A percentile compares a stretch with the other conserved stretches of the same genome.
phyloP scores from a whole-genome alignment of 2,329 filamentous ascomycete genomes.

The Emergomyces pasteurianus region DNA sequence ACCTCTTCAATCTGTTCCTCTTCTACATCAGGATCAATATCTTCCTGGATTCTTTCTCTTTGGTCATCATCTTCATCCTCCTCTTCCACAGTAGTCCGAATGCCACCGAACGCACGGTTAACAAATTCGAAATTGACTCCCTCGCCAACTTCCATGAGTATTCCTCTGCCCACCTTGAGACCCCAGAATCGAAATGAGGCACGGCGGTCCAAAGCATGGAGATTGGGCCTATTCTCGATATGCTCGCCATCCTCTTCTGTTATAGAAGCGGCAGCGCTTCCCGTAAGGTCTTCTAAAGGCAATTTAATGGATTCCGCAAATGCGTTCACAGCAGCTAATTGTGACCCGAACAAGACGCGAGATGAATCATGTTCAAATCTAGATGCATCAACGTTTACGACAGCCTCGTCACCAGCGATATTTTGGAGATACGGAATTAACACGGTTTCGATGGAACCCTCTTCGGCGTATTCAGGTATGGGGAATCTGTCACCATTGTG shows the following conservation, averaged over 20 bases:
- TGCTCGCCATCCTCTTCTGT: constrained; percentile 9
- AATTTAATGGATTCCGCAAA: constrained; percentile 44
- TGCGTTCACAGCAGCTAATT: constrained; percentile 44
- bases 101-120: constrained; percentile 50
- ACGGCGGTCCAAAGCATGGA: constrained; percentile 23
- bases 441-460: constrained; percentile 43
- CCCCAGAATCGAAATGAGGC: constrained; percentile 43
- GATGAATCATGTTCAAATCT: constrained; percentile 46
- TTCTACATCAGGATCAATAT: constrained; percentile 35
- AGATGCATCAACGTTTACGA: constrained; percentile 47
- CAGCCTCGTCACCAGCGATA: constrained; percentile 38
- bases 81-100: constrained; percentile 34
- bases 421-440: constrained; percentile 49
- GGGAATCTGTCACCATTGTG: constrained; percentile 38
- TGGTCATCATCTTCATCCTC: constrained; percentile 25
- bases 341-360: constrained; percentile 40
- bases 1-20: constrained; percentile 31
- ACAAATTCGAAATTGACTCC: constrained; percentile 46
- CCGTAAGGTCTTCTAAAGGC: constrained; percentile 41
- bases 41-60: constrained; percentile 36
- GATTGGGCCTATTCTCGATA: constrained; percentile 11
- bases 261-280: constrained; percentile 20
- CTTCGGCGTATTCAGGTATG: constrained; percentile 37
- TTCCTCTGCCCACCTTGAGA: constrained; percentile 45
- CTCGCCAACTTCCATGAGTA: constrained; percentile 46